phyloP scores from a whole-genome alignment of 139 green algal species.

The Chlamydomonas sp. region DNA sequence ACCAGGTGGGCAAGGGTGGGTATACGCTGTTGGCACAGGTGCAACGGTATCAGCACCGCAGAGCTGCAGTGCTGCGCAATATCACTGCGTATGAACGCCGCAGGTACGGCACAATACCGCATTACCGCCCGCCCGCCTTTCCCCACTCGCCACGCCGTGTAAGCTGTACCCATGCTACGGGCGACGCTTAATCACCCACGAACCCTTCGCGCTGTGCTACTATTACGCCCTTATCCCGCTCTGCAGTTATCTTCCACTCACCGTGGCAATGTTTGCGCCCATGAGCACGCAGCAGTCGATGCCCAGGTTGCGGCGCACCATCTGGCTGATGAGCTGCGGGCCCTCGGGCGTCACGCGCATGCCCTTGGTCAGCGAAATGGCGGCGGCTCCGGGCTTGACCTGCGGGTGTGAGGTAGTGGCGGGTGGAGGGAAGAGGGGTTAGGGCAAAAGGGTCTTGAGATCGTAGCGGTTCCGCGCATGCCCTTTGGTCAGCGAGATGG shows the following conservation, averaged over 20 bases:
- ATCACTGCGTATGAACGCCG: too few species aligned
- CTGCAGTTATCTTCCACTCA: background rate
- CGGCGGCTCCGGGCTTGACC: conserved; percentile 60
- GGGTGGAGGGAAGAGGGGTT: background rate
- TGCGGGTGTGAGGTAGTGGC: background rate
- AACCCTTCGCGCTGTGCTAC: background rate
- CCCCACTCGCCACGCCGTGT: too few species aligned
- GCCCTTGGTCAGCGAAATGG: conserved; percentile 82
- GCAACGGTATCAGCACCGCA: too few species aligned
- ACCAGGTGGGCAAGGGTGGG: too few species aligned
- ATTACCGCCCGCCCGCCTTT: too few species aligned
- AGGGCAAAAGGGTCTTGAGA: too few species aligned
- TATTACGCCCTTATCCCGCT: background rate
- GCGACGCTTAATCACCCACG: background rate
- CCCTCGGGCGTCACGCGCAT: conserved; percentile 81
- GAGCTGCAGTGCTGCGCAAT: too few species aligned
- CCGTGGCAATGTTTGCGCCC: conserved; percentile 82
- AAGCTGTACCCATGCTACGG: too few species aligned
- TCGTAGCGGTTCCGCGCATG: background rate
- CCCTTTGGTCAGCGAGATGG: background rate
- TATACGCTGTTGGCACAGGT: too few species aligned
- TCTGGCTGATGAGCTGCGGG: conserved; percentile 83
- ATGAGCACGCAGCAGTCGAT: conserved; percentile 84
- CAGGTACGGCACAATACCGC: too few species aligned
- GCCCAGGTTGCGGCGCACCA: conserved; percentile 67